These are phyloP conservation scores for Aspergillus calidoustus DNA, from an alignment of 2,329 filamentous ascomycete species.

Conservation along the genomic window DNA sequence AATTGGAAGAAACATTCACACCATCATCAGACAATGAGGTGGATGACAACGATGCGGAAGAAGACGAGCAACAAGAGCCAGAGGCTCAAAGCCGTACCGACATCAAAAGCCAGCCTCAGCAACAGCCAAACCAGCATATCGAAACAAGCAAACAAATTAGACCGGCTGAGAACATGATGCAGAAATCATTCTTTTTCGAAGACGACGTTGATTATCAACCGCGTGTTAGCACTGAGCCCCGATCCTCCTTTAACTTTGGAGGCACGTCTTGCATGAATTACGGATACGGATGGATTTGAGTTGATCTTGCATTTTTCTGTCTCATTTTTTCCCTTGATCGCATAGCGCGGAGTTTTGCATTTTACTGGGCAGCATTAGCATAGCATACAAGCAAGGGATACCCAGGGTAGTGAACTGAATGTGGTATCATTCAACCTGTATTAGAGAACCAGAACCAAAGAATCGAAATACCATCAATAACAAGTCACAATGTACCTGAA, in stretches of 20 bases:
- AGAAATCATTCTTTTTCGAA: slow-evolving; percentile 42
- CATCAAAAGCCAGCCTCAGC: slow-evolving; percentile 12
- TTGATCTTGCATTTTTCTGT: slow-evolving; percentile 13
- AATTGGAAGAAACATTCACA: slow-evolving; percentile 75
- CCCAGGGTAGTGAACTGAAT: slow-evolving; percentile 26
- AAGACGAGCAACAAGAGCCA: slow-evolving; percentile 49
- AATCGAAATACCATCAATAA: background rate
- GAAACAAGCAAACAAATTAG: slow-evolving; percentile 33
- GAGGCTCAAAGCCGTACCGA: slow-evolving; percentile 17
- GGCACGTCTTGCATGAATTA: slow-evolving; percentile 40
- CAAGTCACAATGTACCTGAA: background rate
- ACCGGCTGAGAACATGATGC: slow-evolving; percentile 31
- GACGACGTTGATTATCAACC: slow-evolving; percentile 34
- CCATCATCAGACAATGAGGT: slow-evolving; percentile 66
- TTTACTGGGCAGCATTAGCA: slow-evolving; percentile 23
- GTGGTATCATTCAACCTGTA: slow-evolving; percentile 14
- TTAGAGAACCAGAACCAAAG: slow-evolving; percentile 21
- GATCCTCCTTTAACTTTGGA: slow-evolving; percentile 33
- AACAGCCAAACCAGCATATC: slow-evolving; percentile 22
- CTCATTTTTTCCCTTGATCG: slow-evolving; percentile 27
- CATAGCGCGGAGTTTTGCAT: slow-evolving; percentile 42
- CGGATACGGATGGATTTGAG: slow-evolving; percentile 41
- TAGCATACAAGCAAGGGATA: slow-evolving; percentile 33
- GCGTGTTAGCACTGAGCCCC: slow-evolving; percentile 27
- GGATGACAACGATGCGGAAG: slow-evolving; percentile 63